A percentile compares a stretch with the other conserved stretches of the same genome.
These are phyloP conservation scores for Trypanosoma brucei DNA, from an alignment of 208 protist species.

Conservation along the genomic window DNA sequence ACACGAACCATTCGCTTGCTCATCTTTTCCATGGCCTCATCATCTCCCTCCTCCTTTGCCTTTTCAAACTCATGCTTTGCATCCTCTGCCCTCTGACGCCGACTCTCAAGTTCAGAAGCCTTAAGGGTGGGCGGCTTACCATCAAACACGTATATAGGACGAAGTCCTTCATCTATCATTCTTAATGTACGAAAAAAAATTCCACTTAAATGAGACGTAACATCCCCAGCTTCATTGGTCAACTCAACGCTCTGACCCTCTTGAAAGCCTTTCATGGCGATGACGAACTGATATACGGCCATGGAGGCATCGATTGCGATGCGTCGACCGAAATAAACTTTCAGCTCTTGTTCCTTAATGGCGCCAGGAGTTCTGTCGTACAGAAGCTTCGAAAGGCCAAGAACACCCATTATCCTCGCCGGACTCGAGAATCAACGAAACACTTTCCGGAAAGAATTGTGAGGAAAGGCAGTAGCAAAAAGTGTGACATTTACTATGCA, in stretches of 20 bases:
- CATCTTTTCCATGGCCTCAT: slow-evolving; percentile 94
- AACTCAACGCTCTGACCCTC: slow-evolving; percentile 90
- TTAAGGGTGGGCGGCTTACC: slow-evolving; percentile 98
- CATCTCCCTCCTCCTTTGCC: slow-evolving; percentile 81
- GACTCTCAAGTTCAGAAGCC: slow-evolving; percentile 87
- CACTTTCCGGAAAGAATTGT: neutral
- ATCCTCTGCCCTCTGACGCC: slow-evolving; percentile 89
- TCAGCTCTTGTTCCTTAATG: slow-evolving; percentile 92
- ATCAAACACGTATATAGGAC: slow-evolving; percentile 99
- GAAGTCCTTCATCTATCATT: slow-evolving; percentile 97
- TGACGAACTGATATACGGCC: slow-evolving; percentile 99
- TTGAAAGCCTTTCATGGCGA: slow-evolving; percentile 90
- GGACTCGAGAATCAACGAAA: neutral
- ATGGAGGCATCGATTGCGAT: slow-evolving; percentile 99
- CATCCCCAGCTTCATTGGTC: slow-evolving; percentile 94
- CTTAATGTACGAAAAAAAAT: slow-evolving; percentile 97
- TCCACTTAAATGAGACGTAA: slow-evolving; percentile 97
- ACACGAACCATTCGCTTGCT: slow-evolving; percentile 93
- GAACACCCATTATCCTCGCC: slow-evolving; percentile 95
- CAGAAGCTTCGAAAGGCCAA: slow-evolving; percentile 95
- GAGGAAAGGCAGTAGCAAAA: neutral
- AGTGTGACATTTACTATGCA: neutral
- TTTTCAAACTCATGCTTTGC: slow-evolving; percentile 91
- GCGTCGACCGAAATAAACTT: slow-evolving; percentile 96
- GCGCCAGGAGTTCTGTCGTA: slow-evolving; percentile 90